phyloP scores from a whole-genome alignment of 257 asterid species.

The Craterostigma plantagineum region DNA sequence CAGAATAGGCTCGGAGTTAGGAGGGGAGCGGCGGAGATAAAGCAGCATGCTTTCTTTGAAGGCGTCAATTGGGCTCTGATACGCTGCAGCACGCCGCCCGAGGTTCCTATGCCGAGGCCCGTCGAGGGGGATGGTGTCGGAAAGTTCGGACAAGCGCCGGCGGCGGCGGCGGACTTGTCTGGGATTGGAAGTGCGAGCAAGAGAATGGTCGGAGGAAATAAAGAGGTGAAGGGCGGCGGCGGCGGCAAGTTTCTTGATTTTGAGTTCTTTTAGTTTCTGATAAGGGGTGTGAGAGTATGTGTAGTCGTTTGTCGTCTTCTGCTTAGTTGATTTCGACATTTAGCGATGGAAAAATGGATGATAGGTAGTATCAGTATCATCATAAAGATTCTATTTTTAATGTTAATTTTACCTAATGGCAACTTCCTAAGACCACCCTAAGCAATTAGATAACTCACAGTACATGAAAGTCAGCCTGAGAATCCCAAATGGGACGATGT shows the following conservation, averaged over 20 bases:
- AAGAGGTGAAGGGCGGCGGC: not conserved
- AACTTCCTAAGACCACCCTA: no score
- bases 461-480: no score
- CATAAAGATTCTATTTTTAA: no score
- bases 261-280: slow-evolving; percentile 1
- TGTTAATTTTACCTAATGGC: no score
- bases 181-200: not conserved
- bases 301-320: no score
- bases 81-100: slow-evolving; percentile 1
- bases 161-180: not conserved
- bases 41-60: slow-evolving; percentile 3
- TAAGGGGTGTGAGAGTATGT: no score
- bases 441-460: no score
- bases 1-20: slow-evolving; percentile 1
- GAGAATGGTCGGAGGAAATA: not conserved
- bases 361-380: no score
- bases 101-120: slow-evolving; percentile 1
- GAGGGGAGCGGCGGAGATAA: slow-evolving; percentile 1
- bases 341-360: no score
- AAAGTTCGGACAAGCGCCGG: not conserved
- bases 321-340: no score
- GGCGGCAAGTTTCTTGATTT: slow-evolving; percentile 4
- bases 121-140: not conserved
- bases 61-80: slow-evolving; percentile 1
- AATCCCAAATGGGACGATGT: no score